A percentile compares a stretch with the other conserved stretches of the same genome.
These are phyloP conservation scores for Exophiala sideris DNA, from an alignment of 2,329 filamentous ascomycete genomes.

Conservation along the genomic window DNA sequence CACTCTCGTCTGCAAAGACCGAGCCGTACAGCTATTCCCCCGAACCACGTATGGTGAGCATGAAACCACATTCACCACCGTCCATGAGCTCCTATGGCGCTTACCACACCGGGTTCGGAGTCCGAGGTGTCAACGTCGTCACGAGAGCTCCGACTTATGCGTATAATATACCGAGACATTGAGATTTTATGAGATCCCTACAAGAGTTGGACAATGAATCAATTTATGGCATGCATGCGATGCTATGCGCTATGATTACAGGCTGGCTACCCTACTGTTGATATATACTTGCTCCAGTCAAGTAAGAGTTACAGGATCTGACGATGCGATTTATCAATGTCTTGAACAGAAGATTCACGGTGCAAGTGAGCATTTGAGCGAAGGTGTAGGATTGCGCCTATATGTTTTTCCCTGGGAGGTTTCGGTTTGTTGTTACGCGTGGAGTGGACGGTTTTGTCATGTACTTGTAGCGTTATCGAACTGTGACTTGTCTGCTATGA, in stretches of 20 bases:
- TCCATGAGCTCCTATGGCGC: constrained; percentile 2
- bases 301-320: background rate
- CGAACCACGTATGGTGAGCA: constrained; percentile 8
- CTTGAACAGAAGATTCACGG: too few species aligned
- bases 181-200: background rate
- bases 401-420: too few species aligned
- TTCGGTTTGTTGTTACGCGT: too few species aligned
- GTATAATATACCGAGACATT: constrained; percentile 15
- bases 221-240: too few species aligned
- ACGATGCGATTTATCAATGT: too few species aligned
- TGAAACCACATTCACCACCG: constrained; percentile 12
- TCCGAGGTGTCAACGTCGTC: constrained; percentile 16
- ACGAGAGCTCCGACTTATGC: constrained; percentile 16
- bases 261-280: background rate
- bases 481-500: too few species aligned
- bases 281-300: constrained; percentile 17
- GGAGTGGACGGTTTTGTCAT: too few species aligned
- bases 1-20: constrained; percentile 14
- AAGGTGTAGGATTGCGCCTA: too few species aligned
- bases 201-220: too few species aligned
- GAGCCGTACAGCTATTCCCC: constrained; percentile 22
- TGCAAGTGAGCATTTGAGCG: too few species aligned
- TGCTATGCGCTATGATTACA: background rate
- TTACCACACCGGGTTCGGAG: constrained; percentile 19
- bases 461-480: too few species aligned